Evolutionary conservation across 345 rosid species (phyloP).

Genomic region (Corchorus capsularis): DNA sequence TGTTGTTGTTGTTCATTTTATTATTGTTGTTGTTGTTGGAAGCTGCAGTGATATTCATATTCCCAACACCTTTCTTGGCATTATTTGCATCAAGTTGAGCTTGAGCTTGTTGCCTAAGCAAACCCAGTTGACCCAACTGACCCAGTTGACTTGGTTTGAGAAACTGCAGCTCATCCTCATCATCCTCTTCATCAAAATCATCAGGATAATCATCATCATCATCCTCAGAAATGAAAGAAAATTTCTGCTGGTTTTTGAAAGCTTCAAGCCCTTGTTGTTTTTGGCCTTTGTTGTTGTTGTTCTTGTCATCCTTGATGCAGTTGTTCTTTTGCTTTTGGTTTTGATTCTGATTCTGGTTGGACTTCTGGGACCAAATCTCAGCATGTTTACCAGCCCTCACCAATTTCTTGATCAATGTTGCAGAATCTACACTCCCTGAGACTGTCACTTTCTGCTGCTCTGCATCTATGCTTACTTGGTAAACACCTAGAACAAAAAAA

Average conservation of each 20-base stretch:
- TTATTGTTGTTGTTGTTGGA: slow-evolving; percentile 16
- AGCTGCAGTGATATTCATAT: slow-evolving; percentile 17
- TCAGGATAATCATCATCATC: slow-evolving; percentile 48
- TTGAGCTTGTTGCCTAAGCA: slow-evolving; percentile 40
- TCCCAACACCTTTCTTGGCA: slow-evolving; percentile 48
- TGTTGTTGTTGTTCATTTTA: slow-evolving; percentile 39
- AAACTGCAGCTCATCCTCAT: slow-evolving; percentile 42
- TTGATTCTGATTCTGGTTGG: slow-evolving; percentile 42
- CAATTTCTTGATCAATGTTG: slow-evolving; percentile 70
- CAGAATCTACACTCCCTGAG: slow-evolving; percentile 64
- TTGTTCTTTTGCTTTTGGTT: slow-evolving; percentile 43
- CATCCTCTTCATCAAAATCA: slow-evolving; percentile 42
- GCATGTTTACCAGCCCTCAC: slow-evolving; percentile 73
- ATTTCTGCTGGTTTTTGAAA: slow-evolving; percentile 50
- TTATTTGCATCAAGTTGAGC: slow-evolving; percentile 30
- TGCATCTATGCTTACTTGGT: slow-evolving; percentile 62
- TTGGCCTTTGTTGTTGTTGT: slow-evolving; percentile 41
- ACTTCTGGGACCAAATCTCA: slow-evolving; percentile 67
- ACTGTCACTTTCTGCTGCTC: slow-evolving; percentile 81
- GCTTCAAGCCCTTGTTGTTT: slow-evolving; percentile 55
- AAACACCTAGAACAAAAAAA: slow-evolving; percentile 54
- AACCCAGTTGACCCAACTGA: slow-evolving; percentile 29
- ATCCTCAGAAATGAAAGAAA: slow-evolving; percentile 41
- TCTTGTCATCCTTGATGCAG: slow-evolving; percentile 42
- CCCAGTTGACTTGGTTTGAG: slow-evolving; percentile 31